Conservation (phyloP, 2,329 filamentous ascomycete species). For the Fusarium sp. region DNA sequence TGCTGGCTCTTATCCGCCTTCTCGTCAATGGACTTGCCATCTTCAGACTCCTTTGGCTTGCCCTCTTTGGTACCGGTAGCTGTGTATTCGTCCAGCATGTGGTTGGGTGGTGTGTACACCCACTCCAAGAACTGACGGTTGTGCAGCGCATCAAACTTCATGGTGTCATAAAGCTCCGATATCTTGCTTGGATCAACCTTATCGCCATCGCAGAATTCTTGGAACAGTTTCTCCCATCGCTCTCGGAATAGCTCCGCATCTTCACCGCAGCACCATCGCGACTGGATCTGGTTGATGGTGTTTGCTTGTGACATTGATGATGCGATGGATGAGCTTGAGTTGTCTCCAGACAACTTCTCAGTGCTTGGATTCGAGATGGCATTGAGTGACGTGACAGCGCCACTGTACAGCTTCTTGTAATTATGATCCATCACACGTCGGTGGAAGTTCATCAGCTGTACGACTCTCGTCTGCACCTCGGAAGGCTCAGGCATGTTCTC, state of each 20-base stretch:
- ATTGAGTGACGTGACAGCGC: conserved; percentile 71
- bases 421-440: conserved; percentile 95
- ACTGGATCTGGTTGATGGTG: conserved; percentile 77
- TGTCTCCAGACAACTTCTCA: conserved; percentile 58
- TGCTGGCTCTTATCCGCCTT: conserved; percentile 48
- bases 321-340: conserved; percentile 56
- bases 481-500: conserved; percentile 94
- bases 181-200: conserved; percentile 99
- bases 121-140: conserved; percentile 97
- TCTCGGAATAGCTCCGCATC: conserved; percentile 95
- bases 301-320: conserved; percentile 70
- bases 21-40: conserved; percentile 54
- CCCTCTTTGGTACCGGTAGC: conserved; percentile 56
- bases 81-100: conserved; percentile 76
- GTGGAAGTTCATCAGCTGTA: conserved; percentile 98
- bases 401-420: conserved; percentile 80
- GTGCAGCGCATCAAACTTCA: conserved; percentile 99
- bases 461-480: conserved; percentile 89
- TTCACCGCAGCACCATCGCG: conserved; percentile 95
- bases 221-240: conserved; percentile 97
- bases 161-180: conserved; percentile 97
- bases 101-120: conserved; percentile 90
- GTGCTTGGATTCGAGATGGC: conserved; percentile 64
- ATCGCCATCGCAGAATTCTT: conserved; percentile 94
- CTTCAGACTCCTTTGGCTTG: conserved; percentile 57